phyloP scores from a whole-genome alignment of 2,329 filamentous ascomycete species.

The Seiridium cupressi region DNA sequence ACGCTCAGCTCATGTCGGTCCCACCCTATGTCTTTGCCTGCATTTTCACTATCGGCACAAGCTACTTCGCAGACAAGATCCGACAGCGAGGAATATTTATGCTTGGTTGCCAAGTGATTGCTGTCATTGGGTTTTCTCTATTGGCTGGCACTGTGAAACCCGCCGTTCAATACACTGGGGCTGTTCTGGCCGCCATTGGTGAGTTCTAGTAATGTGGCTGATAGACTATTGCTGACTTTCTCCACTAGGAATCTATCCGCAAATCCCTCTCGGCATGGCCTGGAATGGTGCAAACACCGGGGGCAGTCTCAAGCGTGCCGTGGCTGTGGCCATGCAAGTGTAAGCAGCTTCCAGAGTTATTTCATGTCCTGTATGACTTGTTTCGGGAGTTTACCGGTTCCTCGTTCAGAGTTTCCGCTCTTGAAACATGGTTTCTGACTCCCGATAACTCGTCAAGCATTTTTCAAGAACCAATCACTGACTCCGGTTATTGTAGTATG shows the following conservation, averaged over 20 bases:
- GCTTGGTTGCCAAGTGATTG: conserved; percentile 43
- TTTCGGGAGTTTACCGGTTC: too few relatives aligned
- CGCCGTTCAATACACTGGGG: conserved; percentile 45
- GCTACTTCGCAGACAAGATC: conserved; percentile 32
- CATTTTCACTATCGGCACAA: conserved; percentile 48
- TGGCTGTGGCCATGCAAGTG: conserved; percentile 56
- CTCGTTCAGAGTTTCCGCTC: too few relatives aligned
- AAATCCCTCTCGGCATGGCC: conserved; percentile 53
- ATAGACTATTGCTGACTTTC: neutral
- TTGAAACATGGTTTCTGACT: too few relatives aligned
- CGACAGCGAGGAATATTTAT: conserved; percentile 33
- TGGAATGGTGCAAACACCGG: conserved; percentile 60
- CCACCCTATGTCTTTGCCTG: conserved; percentile 61
- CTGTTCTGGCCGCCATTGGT: conserved; percentile 41
- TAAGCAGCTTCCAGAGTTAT: too few relatives aligned
- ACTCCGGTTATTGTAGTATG: conserved; percentile 21
- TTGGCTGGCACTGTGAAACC: conserved; percentile 33
- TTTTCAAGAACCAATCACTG: too few relatives aligned
- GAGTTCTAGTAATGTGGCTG: neutral
- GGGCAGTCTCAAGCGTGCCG: conserved; percentile 51
- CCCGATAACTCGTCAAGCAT: too few relatives aligned
- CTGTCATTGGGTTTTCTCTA: conserved; percentile 44
- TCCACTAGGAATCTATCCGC: conserved; percentile 44
- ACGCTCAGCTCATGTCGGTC: conserved; percentile 61
- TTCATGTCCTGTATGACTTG: too few relatives aligned